Conservation (phyloP, 305 asterid species). For the Solanum hybrid region DNA sequence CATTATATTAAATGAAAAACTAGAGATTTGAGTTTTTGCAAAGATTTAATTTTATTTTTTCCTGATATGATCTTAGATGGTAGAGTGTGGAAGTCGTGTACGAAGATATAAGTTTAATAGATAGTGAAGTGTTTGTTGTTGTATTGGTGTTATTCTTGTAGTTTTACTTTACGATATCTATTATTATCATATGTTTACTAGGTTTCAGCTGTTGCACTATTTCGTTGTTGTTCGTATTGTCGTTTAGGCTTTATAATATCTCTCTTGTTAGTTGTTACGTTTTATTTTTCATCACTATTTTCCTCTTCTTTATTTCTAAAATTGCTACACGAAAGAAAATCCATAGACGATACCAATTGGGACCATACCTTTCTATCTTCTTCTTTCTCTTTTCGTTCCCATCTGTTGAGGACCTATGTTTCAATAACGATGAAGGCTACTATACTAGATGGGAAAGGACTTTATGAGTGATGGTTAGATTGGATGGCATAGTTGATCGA, state of each 20-base stretch:
- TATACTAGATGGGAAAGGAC: not conserved
- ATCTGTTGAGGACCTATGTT: too few species aligned
- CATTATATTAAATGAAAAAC: not conserved
- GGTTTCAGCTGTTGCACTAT: not conserved
- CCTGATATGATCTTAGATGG: rapidly evolving
- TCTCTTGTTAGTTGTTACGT: not conserved
- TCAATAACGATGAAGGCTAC: not conserved
- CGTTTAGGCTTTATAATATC: not conserved
- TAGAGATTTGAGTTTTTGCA: not conserved
- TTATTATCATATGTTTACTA: not conserved
- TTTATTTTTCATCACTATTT: not conserved
- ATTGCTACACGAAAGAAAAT: not conserved
- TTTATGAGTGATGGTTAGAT: not conserved
- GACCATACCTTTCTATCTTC: too few species aligned
- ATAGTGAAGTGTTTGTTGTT: not conserved
- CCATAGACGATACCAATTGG: too few species aligned
- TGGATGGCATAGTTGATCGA: not conserved
- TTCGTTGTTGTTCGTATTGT: not conserved
- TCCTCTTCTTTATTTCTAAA: not conserved
- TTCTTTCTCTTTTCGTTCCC: too few species aligned
- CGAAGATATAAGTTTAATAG: not conserved
- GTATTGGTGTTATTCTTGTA: not conserved
- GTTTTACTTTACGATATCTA: not conserved
- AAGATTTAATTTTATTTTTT: not conserved
- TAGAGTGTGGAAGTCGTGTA: not conserved